Evolutionary conservation across 139 green algal species (phyloP).

Genomic region (Haematococcus lacustris): DNA sequence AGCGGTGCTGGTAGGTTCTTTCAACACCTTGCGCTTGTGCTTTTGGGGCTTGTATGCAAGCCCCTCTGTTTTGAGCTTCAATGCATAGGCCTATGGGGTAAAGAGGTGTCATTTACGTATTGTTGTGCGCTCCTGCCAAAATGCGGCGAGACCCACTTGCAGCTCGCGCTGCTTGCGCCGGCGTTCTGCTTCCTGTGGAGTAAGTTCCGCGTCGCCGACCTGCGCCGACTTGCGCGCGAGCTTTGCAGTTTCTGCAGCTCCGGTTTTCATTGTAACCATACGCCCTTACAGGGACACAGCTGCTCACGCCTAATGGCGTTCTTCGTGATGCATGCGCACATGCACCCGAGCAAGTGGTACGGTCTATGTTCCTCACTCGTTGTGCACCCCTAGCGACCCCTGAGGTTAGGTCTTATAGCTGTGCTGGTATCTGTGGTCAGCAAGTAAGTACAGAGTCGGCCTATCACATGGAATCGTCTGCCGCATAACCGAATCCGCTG

Average conservation of each 20-base stretch:
- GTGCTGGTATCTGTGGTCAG: background rate
- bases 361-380: background rate
- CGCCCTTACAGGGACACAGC: background rate
- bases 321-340: background rate
- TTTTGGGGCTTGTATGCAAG: conserved; percentile 35
- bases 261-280: too few relatives aligned
- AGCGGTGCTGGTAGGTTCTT: conserved; percentile 3
- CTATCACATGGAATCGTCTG: too few relatives aligned
- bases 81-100: conserved; percentile 17
- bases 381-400: background rate
- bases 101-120: background rate
- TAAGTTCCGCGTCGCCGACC: background rate
- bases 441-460: too few relatives aligned
- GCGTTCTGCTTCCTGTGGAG: background rate
- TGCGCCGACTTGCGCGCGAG: background rate
- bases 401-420: background rate
- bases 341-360: background rate
- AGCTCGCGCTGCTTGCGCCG: background rate
- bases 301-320: background rate
- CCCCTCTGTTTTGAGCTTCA: conserved; percentile 34
- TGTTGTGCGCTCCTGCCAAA: too few relatives aligned
- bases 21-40: conserved; percentile 14
- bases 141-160: background rate
- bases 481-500: too few relatives aligned
- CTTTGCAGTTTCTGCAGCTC: background rate